Evolutionary conservation across 495 filamentous ascomycete species (phyloP).

Genomic region (Platismatia glauca): DNA sequence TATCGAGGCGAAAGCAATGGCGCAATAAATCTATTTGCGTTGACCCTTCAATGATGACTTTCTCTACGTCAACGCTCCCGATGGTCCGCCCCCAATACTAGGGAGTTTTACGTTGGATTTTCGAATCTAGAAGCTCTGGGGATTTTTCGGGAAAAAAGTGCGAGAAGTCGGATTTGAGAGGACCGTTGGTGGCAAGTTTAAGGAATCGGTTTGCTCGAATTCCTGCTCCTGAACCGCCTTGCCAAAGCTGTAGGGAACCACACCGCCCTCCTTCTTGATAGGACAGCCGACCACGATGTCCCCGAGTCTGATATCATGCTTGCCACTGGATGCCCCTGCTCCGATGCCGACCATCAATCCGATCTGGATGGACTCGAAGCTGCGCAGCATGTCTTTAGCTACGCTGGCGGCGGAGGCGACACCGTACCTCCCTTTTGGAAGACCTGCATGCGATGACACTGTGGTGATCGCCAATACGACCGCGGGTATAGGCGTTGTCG

Average conservation of each 20-base stretch:
- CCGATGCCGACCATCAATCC: constrained; percentile 10
- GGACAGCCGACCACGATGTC: constrained; percentile 11
- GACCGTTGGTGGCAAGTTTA: constrained; percentile 7
- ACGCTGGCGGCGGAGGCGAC: constrained; percentile 6
- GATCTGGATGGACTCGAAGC: constrained; percentile 8
- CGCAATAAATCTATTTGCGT: too few relatives aligned
- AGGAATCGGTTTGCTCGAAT: constrained; percentile 4
- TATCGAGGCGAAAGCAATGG: too few relatives aligned
- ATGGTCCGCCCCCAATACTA: too few relatives aligned
- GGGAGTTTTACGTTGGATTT: too few relatives aligned
- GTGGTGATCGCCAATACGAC: constrained; percentile 2
- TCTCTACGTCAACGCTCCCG: too few relatives aligned
- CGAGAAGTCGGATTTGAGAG: too few relatives aligned
- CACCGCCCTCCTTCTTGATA: constrained; percentile 7
- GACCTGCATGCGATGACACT: constrained; percentile 2
- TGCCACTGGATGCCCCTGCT: constrained; percentile 3
- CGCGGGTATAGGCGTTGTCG: constrained; percentile 3
- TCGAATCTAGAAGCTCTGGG: too few relatives aligned
- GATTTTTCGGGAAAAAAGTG: too few relatives aligned
- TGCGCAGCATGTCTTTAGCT: constrained; percentile 10
- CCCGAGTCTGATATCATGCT: background rate
- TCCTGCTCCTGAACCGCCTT: constrained; percentile 2
- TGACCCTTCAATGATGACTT: too few relatives aligned
- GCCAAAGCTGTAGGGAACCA: constrained; percentile 6
- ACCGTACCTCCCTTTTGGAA: constrained; percentile 5